Conservation (phyloP, 2,329 filamentous ascomycete species). For the Penicillium corylophilum region DNA sequence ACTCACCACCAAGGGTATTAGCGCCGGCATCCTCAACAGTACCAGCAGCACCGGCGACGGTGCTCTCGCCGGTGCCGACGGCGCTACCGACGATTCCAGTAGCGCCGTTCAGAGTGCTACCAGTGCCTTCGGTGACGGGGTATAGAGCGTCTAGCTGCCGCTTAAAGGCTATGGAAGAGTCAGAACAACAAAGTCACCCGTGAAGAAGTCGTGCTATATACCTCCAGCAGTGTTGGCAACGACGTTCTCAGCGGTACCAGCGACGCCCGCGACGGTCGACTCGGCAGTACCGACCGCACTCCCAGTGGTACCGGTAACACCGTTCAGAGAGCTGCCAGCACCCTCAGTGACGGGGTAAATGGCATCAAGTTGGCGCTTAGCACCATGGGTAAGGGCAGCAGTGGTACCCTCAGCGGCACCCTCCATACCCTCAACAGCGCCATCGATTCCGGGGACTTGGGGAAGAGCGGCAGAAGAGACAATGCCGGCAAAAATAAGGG, state of each 20-base stretch:
- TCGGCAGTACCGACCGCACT: conserved; percentile 19
- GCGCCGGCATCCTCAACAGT: conserved; percentile 11
- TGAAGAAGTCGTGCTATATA: not conserved
- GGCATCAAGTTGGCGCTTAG: conserved; percentile 8
- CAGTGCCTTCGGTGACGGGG: not conserved
- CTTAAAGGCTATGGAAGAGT: not conserved
- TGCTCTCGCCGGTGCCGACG: conserved; percentile 16
- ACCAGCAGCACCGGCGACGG: conserved; percentile 7
- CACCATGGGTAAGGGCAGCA: not conserved
- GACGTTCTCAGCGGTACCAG: conserved; percentile 11
- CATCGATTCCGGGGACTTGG: conserved; percentile 3
- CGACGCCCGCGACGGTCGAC: conserved; percentile 6
- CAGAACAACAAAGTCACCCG: not conserved
- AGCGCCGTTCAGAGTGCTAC: not conserved
- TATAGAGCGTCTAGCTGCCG: not conserved
- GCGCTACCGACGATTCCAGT: conserved; percentile 10
- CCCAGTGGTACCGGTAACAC: conserved; percentile 4
- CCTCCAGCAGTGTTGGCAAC: conserved; percentile 1
- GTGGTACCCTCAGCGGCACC: not conserved
- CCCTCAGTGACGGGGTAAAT: not conserved
- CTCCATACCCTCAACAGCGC: conserved; percentile 5
- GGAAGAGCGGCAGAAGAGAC: conserved; percentile 33
- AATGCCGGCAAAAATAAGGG: conserved; percentile 32
- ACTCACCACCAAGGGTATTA: not conserved
- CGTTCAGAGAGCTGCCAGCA: not conserved